These are phyloP conservation scores for Penicillium soppii DNA, from an alignment of 495 filamentous ascomycete genomes.

Conservation along the genomic window DNA sequence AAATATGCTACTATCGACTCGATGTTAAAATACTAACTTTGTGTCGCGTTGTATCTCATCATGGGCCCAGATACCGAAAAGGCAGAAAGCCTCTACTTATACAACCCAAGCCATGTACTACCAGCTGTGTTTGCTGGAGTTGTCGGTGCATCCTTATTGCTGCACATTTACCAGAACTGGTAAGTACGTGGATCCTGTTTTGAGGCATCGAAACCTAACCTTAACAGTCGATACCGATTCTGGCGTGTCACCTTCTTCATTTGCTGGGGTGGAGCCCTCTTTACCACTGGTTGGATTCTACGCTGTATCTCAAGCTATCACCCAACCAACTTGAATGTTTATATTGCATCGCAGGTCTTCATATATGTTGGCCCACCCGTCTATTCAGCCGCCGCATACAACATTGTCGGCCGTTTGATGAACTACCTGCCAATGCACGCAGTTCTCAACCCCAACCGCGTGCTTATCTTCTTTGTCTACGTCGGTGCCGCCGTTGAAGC, in stretches of 20 bases:
- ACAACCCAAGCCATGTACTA: constrained; percentile 39
- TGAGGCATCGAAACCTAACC: background rate
- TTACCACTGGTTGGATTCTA: constrained; percentile 43
- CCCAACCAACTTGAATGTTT: constrained; percentile 36
- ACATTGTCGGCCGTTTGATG: constrained; percentile 56
- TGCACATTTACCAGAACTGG: constrained; percentile 43
- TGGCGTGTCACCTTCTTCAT: constrained; percentile 47
- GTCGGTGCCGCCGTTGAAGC: constrained; percentile 35
- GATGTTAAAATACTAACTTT: background rate
- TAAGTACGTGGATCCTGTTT: constrained; percentile 5
- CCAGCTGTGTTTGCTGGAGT: constrained; percentile 38
- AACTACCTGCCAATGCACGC: constrained; percentile 44
- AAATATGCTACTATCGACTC: background rate
- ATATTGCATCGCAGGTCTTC: constrained; percentile 51
- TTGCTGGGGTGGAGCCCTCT: constrained; percentile 39
- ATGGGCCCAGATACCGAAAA: constrained; percentile 9
- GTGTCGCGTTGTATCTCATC: background rate
- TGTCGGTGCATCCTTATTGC: constrained; percentile 29
- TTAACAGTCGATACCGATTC: constrained; percentile 32
- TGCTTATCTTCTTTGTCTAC: constrained; percentile 35
- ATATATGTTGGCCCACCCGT: constrained; percentile 54
- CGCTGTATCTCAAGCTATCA: constrained; percentile 40
- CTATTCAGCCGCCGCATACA: constrained; percentile 59
- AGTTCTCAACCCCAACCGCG: constrained; percentile 38
- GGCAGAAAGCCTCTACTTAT: constrained; percentile 24